Percentiles rank a stretch among this genome's conserved stretches.
phyloP scores from a whole-genome alignment of 176 grass and related monocot species.

The Oryza punctata region DNA sequence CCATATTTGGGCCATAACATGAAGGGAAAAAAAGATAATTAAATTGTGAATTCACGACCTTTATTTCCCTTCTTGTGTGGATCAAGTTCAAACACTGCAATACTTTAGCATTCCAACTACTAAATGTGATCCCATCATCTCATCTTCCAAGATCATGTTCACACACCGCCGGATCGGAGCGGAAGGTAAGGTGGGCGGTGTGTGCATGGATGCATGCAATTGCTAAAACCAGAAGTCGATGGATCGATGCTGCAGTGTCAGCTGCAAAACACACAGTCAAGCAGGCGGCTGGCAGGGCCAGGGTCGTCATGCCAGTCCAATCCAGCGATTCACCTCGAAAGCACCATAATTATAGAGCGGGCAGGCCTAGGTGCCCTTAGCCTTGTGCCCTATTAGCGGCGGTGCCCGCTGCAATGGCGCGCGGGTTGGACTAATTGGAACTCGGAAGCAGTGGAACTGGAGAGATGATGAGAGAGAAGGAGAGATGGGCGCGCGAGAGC shows the following conservation, averaged over 20 bases:
- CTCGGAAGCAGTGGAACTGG: constrained; percentile 24
- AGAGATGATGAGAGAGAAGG: background rate
- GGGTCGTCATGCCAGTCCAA: constrained; percentile 31
- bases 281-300: background rate
- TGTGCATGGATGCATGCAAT: background rate
- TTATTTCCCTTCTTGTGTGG: background rate
- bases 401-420: background rate
- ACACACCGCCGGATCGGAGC: background rate
- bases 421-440: too few species aligned
- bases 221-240: constrained; percentile 20
- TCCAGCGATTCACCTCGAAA: constrained; percentile 50
- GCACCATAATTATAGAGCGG: background rate
- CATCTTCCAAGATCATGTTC: background rate
- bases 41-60: too few species aligned
- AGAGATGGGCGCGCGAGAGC: background rate
- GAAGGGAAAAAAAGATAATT: too few species aligned
- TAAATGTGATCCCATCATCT: background rate
- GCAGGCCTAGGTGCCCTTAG: constrained; percentile 43
- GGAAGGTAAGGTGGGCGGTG: background rate
- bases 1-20: too few species aligned
- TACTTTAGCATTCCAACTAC: background rate
- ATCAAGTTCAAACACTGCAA: background rate
- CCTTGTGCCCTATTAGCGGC: constrained; percentile 41
- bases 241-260: background rate
- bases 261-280: constrained; percentile 22